Conservation (phyloP, 139 green algal species). For the Gonium pectorale region DNA sequence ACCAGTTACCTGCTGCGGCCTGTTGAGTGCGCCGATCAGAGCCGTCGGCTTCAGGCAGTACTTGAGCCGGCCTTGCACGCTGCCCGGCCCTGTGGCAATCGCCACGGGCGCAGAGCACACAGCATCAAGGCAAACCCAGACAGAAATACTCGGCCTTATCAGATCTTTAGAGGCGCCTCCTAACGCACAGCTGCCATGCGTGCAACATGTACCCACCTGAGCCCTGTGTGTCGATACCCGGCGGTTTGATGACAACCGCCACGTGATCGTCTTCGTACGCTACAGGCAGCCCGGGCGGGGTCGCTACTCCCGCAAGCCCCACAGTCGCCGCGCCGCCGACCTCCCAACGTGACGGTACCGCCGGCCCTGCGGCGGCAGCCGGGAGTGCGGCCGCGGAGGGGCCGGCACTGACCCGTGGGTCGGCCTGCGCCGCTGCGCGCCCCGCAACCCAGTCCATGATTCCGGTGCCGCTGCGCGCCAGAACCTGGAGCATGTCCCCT, state of each 20-base stretch:
- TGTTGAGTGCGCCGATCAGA: conserved; percentile 40
- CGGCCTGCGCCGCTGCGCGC: too few species aligned
- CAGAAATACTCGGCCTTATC: too few species aligned
- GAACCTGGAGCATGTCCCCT: conserved; percentile 21
- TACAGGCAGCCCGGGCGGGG: conserved; percentile 35
- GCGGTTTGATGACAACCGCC: conserved; percentile 59
- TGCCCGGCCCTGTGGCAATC: conserved; percentile 25
- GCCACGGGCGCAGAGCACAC: too few species aligned
- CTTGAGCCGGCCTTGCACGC: conserved; percentile 50
- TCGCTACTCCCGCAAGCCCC: not conserved
- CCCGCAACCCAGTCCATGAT: conserved; percentile 13
- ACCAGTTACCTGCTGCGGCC: conserved; percentile 49
- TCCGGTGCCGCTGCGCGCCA: conserved; percentile 1
- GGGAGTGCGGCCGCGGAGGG: too few species aligned
- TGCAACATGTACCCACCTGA: conserved; percentile 8
- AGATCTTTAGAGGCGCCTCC: too few species aligned
- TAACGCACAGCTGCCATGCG: too few species aligned
- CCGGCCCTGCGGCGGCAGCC: too few species aligned
- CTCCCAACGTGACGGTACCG: too few species aligned
- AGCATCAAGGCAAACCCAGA: too few species aligned
- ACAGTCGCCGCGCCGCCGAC: not conserved
- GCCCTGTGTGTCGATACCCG: conserved; percentile 41
- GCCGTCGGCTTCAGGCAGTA: conserved; percentile 52
- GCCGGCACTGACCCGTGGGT: too few species aligned
- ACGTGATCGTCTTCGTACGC: conserved; percentile 63